Evolutionary conservation across 345 rosid genomes (phyloP).

Genomic region (Populus tremula): DNA sequence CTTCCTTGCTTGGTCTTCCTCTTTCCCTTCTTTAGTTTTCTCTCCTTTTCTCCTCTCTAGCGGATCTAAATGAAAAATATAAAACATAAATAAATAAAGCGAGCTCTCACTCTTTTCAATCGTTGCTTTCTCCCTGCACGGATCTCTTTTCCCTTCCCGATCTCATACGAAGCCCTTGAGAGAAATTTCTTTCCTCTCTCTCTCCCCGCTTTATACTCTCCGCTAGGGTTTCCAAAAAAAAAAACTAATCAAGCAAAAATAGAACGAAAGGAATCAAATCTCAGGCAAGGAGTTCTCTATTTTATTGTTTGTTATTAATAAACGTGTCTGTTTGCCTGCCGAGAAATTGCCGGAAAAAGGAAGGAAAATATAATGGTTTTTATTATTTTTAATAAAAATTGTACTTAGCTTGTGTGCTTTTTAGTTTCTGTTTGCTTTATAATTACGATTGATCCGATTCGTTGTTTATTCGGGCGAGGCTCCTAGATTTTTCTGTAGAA

Average conservation of each 20-base stretch:
- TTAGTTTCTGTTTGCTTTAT: not conserved
- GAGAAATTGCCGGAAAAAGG: not conserved
- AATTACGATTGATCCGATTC: not conserved
- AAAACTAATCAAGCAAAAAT: not conserved
- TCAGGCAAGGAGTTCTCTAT: slow-evolving; percentile 31
- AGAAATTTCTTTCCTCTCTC: slow-evolving; percentile 2
- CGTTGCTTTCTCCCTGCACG: slow-evolving; percentile 14
- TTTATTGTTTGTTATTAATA: not conserved
- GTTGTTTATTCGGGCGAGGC: not conserved
- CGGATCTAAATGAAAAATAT: slow-evolving; percentile 28
- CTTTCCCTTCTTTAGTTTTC: not conserved
- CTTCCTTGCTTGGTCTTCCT: not conserved
- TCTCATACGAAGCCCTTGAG: slow-evolving; percentile 21
- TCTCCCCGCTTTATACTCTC: not conserved
- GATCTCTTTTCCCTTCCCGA: slow-evolving; percentile 21
- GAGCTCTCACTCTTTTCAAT: slow-evolving; percentile 8
- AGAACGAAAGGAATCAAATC: not conserved
- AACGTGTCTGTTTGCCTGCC: not conserved
- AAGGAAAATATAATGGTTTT: not conserved
- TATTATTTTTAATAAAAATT: not conserved
- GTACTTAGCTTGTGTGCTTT: not conserved
- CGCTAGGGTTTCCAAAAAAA: slow-evolving; percentile 42
- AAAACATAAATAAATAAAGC: not conserved
- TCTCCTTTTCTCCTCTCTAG: not conserved
- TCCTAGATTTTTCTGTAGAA: not conserved